A percentile compares a stretch with the other conserved stretches of the same genome.
phyloP scores from a whole-genome alignment of 352 stramenopile genomes.

The Phytophthora macrochlamydospora region DNA sequence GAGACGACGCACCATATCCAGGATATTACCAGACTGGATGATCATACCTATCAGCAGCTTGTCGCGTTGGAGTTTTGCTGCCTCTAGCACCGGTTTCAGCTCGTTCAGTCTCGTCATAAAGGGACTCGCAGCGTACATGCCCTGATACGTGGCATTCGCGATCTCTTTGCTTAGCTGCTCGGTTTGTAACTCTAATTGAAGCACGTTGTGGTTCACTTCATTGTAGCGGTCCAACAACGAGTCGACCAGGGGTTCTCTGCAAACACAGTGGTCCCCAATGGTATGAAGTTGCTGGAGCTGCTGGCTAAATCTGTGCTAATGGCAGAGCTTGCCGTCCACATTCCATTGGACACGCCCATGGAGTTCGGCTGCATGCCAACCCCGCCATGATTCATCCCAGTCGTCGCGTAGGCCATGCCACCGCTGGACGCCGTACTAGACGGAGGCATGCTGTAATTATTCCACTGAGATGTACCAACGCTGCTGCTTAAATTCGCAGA shows the following conservation, averaged over 20 bases:
- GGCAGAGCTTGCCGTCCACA: slow-evolving; percentile 31
- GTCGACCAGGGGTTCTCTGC: slow-evolving; percentile 57
- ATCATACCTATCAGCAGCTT: slow-evolving; percentile 56
- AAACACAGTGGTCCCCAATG: slow-evolving; percentile 25
- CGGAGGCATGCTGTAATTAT: slow-evolving; percentile 5
- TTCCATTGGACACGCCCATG: slow-evolving; percentile 12
- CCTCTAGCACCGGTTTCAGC: slow-evolving; percentile 37
- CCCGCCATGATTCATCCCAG: slow-evolving; percentile 15
- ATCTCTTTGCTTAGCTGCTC: slow-evolving; percentile 49
- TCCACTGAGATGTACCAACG: slow-evolving; percentile 19
- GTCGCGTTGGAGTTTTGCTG: slow-evolving; percentile 32
- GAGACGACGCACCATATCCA: slow-evolving; percentile 57
- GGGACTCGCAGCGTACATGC: slow-evolving; percentile 35
- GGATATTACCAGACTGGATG: slow-evolving; percentile 58
- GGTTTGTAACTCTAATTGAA: slow-evolving; percentile 46
- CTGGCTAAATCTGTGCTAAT: slow-evolving; percentile 28
- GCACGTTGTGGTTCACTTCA: slow-evolving; percentile 46
- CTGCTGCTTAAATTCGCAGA: slow-evolving; percentile 9
- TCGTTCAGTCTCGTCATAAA: slow-evolving; percentile 35
- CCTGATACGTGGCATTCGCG: slow-evolving; percentile 49
- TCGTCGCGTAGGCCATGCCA: slow-evolving; percentile 12
- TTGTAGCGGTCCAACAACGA: slow-evolving; percentile 63
- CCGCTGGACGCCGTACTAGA: slow-evolving; percentile 7
- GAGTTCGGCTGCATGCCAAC: slow-evolving; percentile 19
- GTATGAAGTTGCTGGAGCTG: slow-evolving; percentile 26